phyloP scores from a whole-genome alignment of 495 filamentous ascomycete genomes.

The Tuber aestivum region DNA sequence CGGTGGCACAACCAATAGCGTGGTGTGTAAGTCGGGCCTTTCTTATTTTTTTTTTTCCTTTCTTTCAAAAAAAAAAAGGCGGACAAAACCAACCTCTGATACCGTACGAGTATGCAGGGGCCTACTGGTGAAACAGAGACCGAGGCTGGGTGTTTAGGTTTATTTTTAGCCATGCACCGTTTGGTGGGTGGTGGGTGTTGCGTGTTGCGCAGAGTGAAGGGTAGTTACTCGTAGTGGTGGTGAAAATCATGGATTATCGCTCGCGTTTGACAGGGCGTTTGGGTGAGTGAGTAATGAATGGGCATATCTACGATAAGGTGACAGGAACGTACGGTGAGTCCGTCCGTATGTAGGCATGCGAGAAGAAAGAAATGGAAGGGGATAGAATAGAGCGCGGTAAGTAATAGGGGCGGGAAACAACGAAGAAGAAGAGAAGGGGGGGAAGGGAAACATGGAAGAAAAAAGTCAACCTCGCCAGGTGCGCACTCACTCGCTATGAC shows the following conservation, averaged over 20 bases:
- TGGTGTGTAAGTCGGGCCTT: background rate
- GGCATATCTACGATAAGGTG: background rate
- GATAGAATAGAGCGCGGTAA: background rate
- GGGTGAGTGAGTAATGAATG: conserved; percentile 1
- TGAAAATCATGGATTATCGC: background rate
- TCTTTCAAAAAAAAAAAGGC: background rate
- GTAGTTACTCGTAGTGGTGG: too few relatives aligned
- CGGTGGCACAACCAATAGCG: background rate
- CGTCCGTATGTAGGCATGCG: background rate
- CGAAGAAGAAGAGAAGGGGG: conserved; percentile 1
- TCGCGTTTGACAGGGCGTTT: background rate
- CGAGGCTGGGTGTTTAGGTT: background rate
- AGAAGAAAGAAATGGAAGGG: background rate
- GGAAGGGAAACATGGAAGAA: too few relatives aligned
- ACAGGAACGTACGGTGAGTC: background rate
- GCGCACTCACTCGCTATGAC: background rate
- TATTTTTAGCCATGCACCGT: background rate
- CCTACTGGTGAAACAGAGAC: background rate
- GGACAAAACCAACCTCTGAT: background rate
- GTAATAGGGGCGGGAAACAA: conserved; percentile 8
- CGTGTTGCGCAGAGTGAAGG: background rate
- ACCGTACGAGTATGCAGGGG: too few relatives aligned
- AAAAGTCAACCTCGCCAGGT: conserved; percentile 7
- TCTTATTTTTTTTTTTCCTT: too few relatives aligned
- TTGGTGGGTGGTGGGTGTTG: background rate